A percentile compares a stretch with the other conserved stretches of the same genome.
These are phyloP conservation scores for Bisporella sp. DNA, from an alignment of 2,329 filamentous ascomycete genomes.

Conservation along the genomic window DNA sequence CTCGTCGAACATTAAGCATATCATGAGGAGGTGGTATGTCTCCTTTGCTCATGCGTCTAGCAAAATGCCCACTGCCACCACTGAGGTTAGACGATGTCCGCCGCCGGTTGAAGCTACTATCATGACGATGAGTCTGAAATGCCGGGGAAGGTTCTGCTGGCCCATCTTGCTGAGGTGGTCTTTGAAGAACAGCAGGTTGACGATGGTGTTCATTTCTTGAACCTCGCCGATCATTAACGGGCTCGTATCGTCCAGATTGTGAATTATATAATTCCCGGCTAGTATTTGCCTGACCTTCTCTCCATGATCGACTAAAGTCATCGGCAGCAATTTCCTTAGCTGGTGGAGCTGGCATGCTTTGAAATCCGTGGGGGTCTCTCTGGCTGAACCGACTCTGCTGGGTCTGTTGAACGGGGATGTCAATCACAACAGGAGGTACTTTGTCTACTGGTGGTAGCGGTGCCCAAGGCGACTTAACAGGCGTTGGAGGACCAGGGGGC, in stretches of 20 bases:
- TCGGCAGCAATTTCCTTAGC: slow-evolving; percentile 87
- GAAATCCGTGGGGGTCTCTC: slow-evolving; percentile 49
- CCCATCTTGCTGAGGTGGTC: slow-evolving; percentile 55
- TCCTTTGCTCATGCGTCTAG: slow-evolving; percentile 32
- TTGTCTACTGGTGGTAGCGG: slow-evolving; percentile 78
- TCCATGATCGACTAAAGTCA: slow-evolving; percentile 84
- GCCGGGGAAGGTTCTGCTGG: slow-evolving; percentile 79
- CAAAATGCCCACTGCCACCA: slow-evolving; percentile 68
- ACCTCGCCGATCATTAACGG: slow-evolving; percentile 70
- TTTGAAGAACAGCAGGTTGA: slow-evolving; percentile 73
- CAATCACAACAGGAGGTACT: slow-evolving; percentile 60
- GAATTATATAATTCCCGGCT: slow-evolving; percentile 86
- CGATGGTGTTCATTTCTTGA: slow-evolving; percentile 64
- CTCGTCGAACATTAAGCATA: slow-evolving; percentile 37
- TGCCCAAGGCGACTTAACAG: slow-evolving; percentile 89
- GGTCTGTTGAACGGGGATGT: slow-evolving; percentile 35
- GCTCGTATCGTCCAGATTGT: slow-evolving; percentile 89
- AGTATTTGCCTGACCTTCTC: slow-evolving; percentile 56
- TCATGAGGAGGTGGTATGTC: slow-evolving; percentile 26
- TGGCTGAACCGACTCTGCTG: slow-evolving; percentile 41
- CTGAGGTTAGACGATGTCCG: slow-evolving; percentile 89
- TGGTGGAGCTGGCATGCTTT: slow-evolving; percentile 44
- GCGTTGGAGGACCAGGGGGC: slow-evolving; percentile 57
- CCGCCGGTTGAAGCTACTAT: slow-evolving; percentile 64
- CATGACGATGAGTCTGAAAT: slow-evolving; percentile 75